Base-by-base conservation (phyloP, 2,329 filamentous ascomycete species). In the Talaromyces rugulosus region DNA sequence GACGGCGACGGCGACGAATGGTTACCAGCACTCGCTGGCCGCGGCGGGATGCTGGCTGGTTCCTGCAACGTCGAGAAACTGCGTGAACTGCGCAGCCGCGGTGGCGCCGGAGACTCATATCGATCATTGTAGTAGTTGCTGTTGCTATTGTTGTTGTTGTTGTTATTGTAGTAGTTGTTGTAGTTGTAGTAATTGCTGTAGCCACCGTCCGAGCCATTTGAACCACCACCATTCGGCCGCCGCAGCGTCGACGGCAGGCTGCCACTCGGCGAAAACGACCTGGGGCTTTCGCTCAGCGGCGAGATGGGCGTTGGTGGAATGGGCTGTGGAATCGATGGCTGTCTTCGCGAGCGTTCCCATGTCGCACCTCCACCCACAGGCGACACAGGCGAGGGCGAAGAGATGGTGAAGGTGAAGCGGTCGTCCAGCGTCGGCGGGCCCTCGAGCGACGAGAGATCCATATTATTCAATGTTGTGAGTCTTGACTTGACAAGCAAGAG, bases 371-470 rank as follows among this genome's bases (percentile, higher is more conserved):
- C 31, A 12, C 27, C 44, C 33, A 44, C n/a, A 27, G 60, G 56
- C 44, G 60, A 58, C 16, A 58, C 55, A 2, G 62, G 55, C n/a
- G 61, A 62, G 54, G 57, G 12, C 51, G 58, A 27, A 61, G 53
- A 56, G 16, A 59, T 56, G 59, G 58, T 54, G 4, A 62, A 33
- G 28, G 63, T 59, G 54, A 68, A 67, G 55, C 65, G 66, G 8
- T 65, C 47, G 54, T 72, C 66, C 11, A 63, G 36, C 28, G 75
- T 66, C 2, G 72, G 73, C 51, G 71, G 71, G 3, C 74, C 74
- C 66, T 74, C 74, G 2, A 76, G 67, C 9, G 71, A 74, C 9
- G 74, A 76, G 27, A 76, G 69, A 60, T 76, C 74, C 69, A 71
- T 69, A 56, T 61, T 59, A 12, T 23, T 53, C 23, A 54, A n/a